Conservation (phyloP, 352 stramenopile genomes). For the Thraustochytrium sp. region DNA sequence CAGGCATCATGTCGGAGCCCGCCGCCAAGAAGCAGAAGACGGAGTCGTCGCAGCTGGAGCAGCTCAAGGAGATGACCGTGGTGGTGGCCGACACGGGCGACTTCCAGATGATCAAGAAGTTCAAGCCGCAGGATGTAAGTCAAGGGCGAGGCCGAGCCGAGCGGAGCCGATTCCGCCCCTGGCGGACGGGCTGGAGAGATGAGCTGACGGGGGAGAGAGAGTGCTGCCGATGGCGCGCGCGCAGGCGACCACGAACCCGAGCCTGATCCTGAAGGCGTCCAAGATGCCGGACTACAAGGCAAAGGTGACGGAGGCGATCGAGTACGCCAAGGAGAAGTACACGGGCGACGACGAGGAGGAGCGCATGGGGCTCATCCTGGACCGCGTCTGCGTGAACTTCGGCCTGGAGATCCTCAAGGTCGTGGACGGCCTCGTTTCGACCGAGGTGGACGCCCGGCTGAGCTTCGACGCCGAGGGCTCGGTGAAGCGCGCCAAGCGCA, state of each 20-base stretch:
- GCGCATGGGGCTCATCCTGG: slow-evolving; percentile 84
- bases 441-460: slow-evolving; percentile 92
- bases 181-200: too few relatives aligned
- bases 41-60: slow-evolving; percentile 62
- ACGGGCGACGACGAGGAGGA: slow-evolving; percentile 61
- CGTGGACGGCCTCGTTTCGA: slow-evolving; percentile 95
- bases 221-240: background rate
- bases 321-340: slow-evolving; percentile 25
- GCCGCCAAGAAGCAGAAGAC: slow-evolving; percentile 41
- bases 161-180: too few relatives aligned
- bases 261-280: slow-evolving; percentile 95
- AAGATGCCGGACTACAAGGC: slow-evolving; percentile 87
- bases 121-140: slow-evolving; percentile 64
- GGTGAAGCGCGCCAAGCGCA: slow-evolving; percentile 70
- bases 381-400: slow-evolving; percentile 97
- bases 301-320: slow-evolving; percentile 90
- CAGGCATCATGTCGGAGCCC: slow-evolving; percentile 27
- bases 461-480: slow-evolving; percentile 90
- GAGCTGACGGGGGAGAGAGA: background rate
- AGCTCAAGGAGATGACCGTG: slow-evolving; percentile 92
- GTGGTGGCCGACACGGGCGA: slow-evolving; percentile 97
- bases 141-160: background rate
- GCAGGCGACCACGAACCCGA: slow-evolving; percentile 84
- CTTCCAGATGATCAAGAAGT: slow-evolving; percentile 71
- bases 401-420: slow-evolving; percentile 91